Conservation (phyloP, 2,329 filamentous ascomycete genomes). For the Pseudocercospora crystallina region DNA sequence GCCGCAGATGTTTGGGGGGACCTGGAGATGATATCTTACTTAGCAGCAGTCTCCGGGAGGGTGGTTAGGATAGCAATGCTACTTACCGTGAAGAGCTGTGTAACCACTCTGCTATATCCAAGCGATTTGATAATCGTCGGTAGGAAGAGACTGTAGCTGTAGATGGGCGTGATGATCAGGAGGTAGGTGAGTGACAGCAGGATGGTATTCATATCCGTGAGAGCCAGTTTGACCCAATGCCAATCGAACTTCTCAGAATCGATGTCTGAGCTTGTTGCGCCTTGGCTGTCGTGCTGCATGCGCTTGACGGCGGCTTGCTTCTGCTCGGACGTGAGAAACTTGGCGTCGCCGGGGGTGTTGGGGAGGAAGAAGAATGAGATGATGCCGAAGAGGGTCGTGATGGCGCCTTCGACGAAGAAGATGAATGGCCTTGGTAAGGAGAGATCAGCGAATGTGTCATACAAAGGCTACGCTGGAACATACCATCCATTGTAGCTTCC, state of each 20-base stretch:
- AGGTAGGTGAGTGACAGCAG: constrained; percentile 33
- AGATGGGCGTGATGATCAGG: constrained; percentile 36
- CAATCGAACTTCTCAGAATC: constrained; percentile 34
- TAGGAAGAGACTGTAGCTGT: constrained; percentile 47
- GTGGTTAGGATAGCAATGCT: no score
- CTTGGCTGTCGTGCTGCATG: constrained; percentile 33
- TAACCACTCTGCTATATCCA: constrained; percentile 41
- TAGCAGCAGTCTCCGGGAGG: no score
- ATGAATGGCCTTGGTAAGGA: constrained; percentile 24
- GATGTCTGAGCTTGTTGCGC: constrained; percentile 22
- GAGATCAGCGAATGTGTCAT: no score
- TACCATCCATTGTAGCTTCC: constrained; percentile 41
- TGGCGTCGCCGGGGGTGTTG: constrained; percentile 51
- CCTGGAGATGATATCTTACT: not conserved
- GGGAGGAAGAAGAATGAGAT: constrained; percentile 56
- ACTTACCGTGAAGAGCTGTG: constrained; percentile 36
- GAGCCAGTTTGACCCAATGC: constrained; percentile 28
- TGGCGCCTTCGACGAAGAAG: constrained; percentile 53
- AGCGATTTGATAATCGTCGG: constrained; percentile 46
- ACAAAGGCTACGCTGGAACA: no score
- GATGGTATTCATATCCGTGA: constrained; percentile 34
- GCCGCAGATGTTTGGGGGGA: constrained; percentile 37
- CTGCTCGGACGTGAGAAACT: constrained; percentile 34
- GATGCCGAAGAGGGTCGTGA: constrained; percentile 55
- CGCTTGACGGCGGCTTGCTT: constrained; percentile 28